Percentiles rank a stretch among this genome's conserved stretches.
Conservation (phyloP, 2,329 filamentous ascomycete species). For the Coniosporium tulheliwenetii region DNA sequence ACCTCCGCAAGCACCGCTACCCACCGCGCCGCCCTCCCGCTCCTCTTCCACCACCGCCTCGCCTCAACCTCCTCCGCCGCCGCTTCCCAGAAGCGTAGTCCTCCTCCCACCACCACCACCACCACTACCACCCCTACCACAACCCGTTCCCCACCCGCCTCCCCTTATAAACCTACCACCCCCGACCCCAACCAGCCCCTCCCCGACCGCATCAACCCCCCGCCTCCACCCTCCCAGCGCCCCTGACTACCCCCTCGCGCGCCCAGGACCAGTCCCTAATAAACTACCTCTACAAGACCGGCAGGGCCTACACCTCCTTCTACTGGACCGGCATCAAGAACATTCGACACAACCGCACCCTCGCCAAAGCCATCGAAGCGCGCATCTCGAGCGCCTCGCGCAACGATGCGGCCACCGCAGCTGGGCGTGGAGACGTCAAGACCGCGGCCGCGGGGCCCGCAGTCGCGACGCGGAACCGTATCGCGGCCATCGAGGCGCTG, state of each 20-base stretch:
- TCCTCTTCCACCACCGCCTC: no score
- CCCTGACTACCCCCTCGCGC: constrained; percentile 46
- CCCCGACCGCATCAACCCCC: constrained; percentile 49
- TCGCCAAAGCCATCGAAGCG: constrained; percentile 27
- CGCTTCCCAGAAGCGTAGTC: no score
- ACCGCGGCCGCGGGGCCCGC: no score
- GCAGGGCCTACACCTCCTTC: constrained; percentile 65
- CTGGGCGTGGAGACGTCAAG: no score
- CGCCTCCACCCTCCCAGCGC: constrained; percentile 53
- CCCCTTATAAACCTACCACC: no score
- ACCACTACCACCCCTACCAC: no score
- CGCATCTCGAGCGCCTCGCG: constrained; percentile 19
- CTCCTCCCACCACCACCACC: no score
- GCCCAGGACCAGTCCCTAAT: constrained; percentile 28
- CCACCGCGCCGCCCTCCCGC: no score
- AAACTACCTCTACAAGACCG: constrained; percentile 43
- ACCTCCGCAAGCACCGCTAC: no score
- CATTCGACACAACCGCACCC: constrained; percentile 50
- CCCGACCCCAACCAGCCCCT: constrained; percentile 26
- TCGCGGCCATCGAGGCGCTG: neutral
- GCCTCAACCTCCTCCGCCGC: no score
- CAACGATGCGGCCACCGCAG: constrained; percentile 1
- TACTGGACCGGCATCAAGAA: constrained; percentile 75
- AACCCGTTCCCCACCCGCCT: no score
- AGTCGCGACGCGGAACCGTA: constrained; percentile 1